Evolutionary conservation across 148 eudicot species (phyloP).

Genomic region (Camellia lanceoleosa): DNA sequence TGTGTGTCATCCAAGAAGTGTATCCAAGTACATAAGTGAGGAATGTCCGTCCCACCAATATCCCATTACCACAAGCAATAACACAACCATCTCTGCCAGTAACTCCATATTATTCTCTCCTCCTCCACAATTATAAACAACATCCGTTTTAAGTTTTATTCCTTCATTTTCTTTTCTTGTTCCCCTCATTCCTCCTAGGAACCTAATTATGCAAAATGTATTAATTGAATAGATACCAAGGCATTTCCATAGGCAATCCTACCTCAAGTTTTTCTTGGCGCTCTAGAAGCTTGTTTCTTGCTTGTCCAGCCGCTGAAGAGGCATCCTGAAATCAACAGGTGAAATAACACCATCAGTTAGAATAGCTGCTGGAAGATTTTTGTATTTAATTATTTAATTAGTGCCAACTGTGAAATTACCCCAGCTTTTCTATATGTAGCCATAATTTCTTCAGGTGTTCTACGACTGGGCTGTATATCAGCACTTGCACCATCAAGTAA

Average conservation of each 20-base stretch:
- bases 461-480: slow-evolving; percentile 52
- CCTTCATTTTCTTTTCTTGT: not conserved
- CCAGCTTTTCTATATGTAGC: slow-evolving; percentile 64
- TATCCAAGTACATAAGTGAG: no score
- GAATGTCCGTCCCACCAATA: not conserved
- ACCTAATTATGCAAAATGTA: not conserved
- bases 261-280: slow-evolving; percentile 93
- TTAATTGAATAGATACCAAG: not conserved
- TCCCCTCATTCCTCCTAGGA: not conserved
- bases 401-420: slow-evolving; percentile 31
- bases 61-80: not conserved
- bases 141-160: not conserved
- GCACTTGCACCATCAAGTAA: slow-evolving; percentile 43
- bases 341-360: not conserved
- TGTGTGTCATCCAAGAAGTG: not conserved
- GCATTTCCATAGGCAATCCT: slow-evolving; percentile 10
- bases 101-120: not conserved
- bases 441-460: slow-evolving; percentile 75
- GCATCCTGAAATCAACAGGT: slow-evolving; percentile 53
- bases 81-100: not conserved
- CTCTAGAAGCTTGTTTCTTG: slow-evolving; percentile 82
- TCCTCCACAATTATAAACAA: not conserved
- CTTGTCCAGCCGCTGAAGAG: slow-evolving; percentile 63
- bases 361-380: not conserved
- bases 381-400: not conserved